Percentiles rank a stretch among this genome's conserved stretches.
Conservation (phyloP, 371 early-diverging fungal genomes). For the Actinomortierella ambigua region DNA sequence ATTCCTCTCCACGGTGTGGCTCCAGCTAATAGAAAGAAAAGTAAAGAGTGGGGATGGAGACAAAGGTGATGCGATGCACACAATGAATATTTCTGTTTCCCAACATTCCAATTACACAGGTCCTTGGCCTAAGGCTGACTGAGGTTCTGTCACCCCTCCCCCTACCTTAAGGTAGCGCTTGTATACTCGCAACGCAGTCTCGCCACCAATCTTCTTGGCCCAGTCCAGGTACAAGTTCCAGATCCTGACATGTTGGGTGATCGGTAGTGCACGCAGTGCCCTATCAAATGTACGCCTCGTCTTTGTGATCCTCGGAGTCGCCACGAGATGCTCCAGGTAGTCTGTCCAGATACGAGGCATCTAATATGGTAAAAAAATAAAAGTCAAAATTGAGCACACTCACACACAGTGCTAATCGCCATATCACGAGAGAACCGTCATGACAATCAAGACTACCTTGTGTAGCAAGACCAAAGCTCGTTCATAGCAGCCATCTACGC, state of each 20-base stretch:
- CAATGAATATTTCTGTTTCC: not conserved
- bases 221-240: slow-evolving; percentile 90
- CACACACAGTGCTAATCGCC: not conserved
- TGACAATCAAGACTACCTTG: slow-evolving; percentile 61
- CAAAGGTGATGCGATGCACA: not conserved
- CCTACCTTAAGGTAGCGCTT: slow-evolving; percentile 82
- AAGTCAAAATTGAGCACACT: slow-evolving; percentile 8
- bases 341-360: slow-evolving; percentile 88
- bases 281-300: slow-evolving; percentile 90
- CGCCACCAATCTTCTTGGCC: slow-evolving; percentile 80
- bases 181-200: slow-evolving; percentile 81
- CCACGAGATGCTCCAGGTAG: slow-evolving; percentile 74
- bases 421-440: not conserved
- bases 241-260: slow-evolving; percentile 90
- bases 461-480: slow-evolving; percentile 85
- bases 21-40: slow-evolving; percentile 54
- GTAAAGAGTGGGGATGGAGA: not conserved
- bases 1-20: slow-evolving; percentile 74
- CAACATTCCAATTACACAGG: too few species aligned
- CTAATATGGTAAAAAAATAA: slow-evolving; percentile 29
- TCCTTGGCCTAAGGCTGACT: too few species aligned
- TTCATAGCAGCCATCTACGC: slow-evolving; percentile 81
- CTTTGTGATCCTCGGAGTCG: slow-evolving; percentile 73
- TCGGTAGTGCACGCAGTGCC: slow-evolving; percentile 88
- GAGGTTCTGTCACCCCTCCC: not conserved